A percentile compares a stretch with the other conserved stretches of the same genome.
Evolutionary conservation across 2,329 filamentous ascomycete species (phyloP).

Genomic region (Penicillium sp.): DNA sequence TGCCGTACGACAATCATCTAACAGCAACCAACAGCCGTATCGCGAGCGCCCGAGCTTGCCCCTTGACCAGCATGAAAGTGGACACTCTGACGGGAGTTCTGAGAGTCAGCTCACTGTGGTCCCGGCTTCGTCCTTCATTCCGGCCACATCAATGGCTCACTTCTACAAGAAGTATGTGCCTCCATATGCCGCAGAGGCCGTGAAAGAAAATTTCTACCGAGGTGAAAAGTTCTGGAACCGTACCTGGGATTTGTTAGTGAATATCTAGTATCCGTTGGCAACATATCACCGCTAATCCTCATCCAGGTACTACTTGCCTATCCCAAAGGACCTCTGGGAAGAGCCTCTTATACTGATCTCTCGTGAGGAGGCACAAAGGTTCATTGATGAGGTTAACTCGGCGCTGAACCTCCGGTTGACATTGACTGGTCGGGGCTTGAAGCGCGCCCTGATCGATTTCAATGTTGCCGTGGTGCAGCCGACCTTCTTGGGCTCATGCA

Average conservation of each 20-base stretch:
- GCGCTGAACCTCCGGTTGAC: slow-evolving; percentile 50
- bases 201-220: slow-evolving; percentile 42
- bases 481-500: slow-evolving; percentile 61
- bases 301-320: slow-evolving; percentile 63
- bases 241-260: slow-evolving; percentile 72
- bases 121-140: slow-evolving; percentile 34
- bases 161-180: slow-evolving; percentile 45
- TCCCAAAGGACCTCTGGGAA: slow-evolving; percentile 45
- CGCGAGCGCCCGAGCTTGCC: background rate
- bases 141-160: slow-evolving; percentile 38
- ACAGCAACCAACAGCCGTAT: background rate
- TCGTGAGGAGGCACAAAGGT: slow-evolving; percentile 59
- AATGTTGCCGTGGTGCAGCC: slow-evolving; percentile 59
- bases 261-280: background rate
- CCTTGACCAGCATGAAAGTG: background rate
- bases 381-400: slow-evolving; percentile 63
- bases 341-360: slow-evolving; percentile 65
- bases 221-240: slow-evolving; percentile 49
- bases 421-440: slow-evolving; percentile 55
- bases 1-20: slow-evolving; percentile 4
- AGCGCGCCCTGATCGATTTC: slow-evolving; percentile 62
- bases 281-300: background rate
- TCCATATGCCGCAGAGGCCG: slow-evolving; percentile 30
- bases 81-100: background rate
- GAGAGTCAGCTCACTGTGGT: background rate